Base-by-base conservation (phyloP, 352 stramenopile species). In the Pythium biforme region DNA sequence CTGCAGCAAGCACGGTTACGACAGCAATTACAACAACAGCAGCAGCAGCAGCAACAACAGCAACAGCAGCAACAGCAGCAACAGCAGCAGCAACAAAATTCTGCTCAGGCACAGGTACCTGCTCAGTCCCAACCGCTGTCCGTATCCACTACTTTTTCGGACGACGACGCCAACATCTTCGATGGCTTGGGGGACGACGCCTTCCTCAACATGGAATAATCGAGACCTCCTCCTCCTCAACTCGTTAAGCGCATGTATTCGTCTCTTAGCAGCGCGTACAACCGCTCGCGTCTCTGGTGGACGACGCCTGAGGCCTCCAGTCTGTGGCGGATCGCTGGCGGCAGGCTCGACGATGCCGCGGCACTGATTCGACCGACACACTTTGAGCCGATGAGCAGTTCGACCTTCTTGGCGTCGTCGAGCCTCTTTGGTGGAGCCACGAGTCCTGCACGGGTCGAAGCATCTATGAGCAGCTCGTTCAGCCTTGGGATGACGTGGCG, bases 171-270 rank as follows among this genome's bases (percentile, higher is more conserved):
- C 23, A 91, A 86, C 60, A 76, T 92, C n/a, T 92, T 92, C 43
- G 83, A 92, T 65, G 83, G 72, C 0, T 73, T 92, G 45, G 71
- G 79, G 45, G 81, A 90, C 41, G 83, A 92, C 66, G 72, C 77
- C 19, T 92, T 92, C 55, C 76, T 90, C 54, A 71, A 75, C 71
- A 86, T 89, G 75, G 79, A 88, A 75, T 83, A 73, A 78, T 47
- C 55, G 65, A 71, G 33, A 23, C 6, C 12, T 43, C 17, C 19
- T 43, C 37, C 25, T 26, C 8, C 25, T 31, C 73, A 58, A 59
- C 25, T 71, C 22, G 70, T 74, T 56, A 73, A 37, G 31, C 64
- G 58, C 10, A 73, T 31, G 51, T 88, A 84, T 11, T 93, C 80
- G 31, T 66, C 54, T 19, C 58, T 58, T 62, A 93, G 60, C 46